phyloP scores from a whole-genome alignment of 2,329 filamentous ascomycete genomes.

The Acrodontium crateriforme region DNA sequence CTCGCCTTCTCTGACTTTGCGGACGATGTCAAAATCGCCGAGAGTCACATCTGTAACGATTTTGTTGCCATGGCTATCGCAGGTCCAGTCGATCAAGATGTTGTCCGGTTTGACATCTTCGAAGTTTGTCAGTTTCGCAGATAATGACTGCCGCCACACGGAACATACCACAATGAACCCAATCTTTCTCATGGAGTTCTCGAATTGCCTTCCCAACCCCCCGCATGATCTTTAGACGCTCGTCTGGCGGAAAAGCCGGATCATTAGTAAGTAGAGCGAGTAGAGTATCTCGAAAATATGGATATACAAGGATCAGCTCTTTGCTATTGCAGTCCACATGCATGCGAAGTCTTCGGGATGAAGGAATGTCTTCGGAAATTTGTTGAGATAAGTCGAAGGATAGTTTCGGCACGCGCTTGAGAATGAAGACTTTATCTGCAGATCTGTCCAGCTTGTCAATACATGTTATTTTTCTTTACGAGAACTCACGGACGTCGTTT shows the following conservation, averaged over 20 bases:
- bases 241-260: constrained; percentile 16
- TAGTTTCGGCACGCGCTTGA: constrained; percentile 20
- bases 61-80: constrained; percentile 20
- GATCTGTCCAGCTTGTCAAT: constrained; percentile 15
- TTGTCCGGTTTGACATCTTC: constrained; percentile 30
- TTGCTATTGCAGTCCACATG: constrained; percentile 23
- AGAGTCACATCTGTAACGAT: constrained; percentile 21
- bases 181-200: constrained; percentile 25
- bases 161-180: constrained; percentile 23
- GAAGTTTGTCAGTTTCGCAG: constrained; percentile 10
- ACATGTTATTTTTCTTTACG: neutral
- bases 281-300: constrained; percentile 22
- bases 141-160: constrained; percentile 7
- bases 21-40: constrained; percentile 26
- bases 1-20: constrained; percentile 18
- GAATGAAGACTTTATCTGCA: constrained; percentile 19
- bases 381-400: constrained; percentile 22
- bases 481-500: constrained; percentile 21
- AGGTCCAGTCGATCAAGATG: constrained; percentile 24
- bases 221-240: constrained; percentile 23
- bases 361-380: constrained; percentile 21
- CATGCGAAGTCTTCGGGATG: constrained; percentile 23
- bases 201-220: constrained; percentile 21
- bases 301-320: constrained; percentile 23
- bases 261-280: constrained; percentile 22